Evolutionary conservation across 768 basidiomycete species (phyloP).

Genomic region (Mycena vitilis): DNA sequence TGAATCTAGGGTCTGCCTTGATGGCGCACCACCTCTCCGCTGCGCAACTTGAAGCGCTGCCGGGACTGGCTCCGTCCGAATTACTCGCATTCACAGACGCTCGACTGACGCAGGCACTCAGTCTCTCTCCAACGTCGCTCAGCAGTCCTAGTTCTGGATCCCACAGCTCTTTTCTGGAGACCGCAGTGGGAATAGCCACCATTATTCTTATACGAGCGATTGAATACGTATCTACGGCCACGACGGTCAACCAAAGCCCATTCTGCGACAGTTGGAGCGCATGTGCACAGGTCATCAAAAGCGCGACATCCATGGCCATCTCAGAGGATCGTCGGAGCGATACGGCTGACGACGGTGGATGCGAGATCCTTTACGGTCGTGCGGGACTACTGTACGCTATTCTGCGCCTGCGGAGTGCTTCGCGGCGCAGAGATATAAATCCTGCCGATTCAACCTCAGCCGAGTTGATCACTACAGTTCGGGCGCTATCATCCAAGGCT

Average conservation of each 20-base stretch:
- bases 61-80: conserved; percentile 17
- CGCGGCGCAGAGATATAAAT: conserved; percentile 30
- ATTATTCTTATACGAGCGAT: conserved; percentile 48
- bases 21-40: conserved; percentile 34
- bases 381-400: conserved; percentile 68
- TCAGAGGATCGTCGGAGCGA: conserved; percentile 37
- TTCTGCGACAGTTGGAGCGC: conserved; percentile 30
- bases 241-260: conserved; percentile 2
- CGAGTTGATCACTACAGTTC: conserved; percentile 10
- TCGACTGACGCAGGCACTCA: conserved; percentile 36
- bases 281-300: conserved; percentile 41
- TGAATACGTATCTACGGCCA: conserved; percentile 16
- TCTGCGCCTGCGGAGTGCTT: conserved; percentile 53
- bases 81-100: conserved; percentile 34
- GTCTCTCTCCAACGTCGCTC: conserved; percentile 16
- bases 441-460: conserved; percentile 5
- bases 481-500: conserved; percentile 48
- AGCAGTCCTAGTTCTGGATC: conserved; percentile 35
- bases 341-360: conserved; percentile 56
- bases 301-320: conserved; percentile 38
- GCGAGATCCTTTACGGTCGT: conserved; percentile 70
- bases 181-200: conserved; percentile 51
- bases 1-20: conserved; percentile 25
- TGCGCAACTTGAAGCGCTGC: conserved; percentile 2
- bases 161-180: conserved; percentile 54